These are phyloP conservation scores for Ogataea populi-albae DNA, from an alignment of 805 yeast genomes.

Conservation along the genomic window DNA sequence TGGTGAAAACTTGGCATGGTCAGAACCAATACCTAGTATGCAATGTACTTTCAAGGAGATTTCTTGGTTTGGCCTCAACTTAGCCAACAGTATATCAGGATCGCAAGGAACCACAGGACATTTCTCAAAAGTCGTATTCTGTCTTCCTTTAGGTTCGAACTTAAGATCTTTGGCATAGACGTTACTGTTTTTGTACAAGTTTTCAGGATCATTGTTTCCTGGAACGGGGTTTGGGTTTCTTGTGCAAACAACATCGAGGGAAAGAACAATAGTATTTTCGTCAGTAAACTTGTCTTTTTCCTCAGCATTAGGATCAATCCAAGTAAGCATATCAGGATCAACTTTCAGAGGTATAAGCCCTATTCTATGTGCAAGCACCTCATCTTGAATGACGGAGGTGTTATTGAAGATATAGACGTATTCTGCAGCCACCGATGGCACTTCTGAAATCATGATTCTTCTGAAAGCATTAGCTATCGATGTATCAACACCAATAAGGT, in stretches of 20 bases:
- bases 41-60: constrained; percentile 88
- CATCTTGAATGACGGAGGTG: constrained; percentile 96
- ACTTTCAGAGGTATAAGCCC: constrained; percentile 89
- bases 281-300: constrained; percentile 76
- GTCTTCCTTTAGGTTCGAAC: constrained; percentile 91
- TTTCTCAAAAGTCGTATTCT: constrained; percentile 64
- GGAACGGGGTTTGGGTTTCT: constrained; percentile 81
- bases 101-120: constrained; percentile 73
- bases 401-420: constrained; percentile 87
- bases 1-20: constrained; percentile 97
- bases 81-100: constrained; percentile 87
- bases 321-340: constrained; percentile 82
- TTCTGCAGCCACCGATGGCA: constrained; percentile 95
- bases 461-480: constrained; percentile 95
- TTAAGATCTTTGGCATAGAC: constrained; percentile 88
- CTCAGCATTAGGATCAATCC: constrained; percentile 69
- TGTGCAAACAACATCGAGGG: constrained; percentile 79
- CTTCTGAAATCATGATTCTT: constrained; percentile 94
- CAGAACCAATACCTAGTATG: constrained; percentile 85
- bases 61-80: constrained; percentile 96
- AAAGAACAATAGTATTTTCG: constrained; percentile 82
- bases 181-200: constrained; percentile 76
- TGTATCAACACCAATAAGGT: constrained; percentile 81
- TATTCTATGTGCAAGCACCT: constrained; percentile 91
- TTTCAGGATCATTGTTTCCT: constrained; percentile 75